These are phyloP conservation scores for Phalaenopsis aphrodite DNA, from an alignment of 106 monocot species.

Conservation along the genomic window DNA sequence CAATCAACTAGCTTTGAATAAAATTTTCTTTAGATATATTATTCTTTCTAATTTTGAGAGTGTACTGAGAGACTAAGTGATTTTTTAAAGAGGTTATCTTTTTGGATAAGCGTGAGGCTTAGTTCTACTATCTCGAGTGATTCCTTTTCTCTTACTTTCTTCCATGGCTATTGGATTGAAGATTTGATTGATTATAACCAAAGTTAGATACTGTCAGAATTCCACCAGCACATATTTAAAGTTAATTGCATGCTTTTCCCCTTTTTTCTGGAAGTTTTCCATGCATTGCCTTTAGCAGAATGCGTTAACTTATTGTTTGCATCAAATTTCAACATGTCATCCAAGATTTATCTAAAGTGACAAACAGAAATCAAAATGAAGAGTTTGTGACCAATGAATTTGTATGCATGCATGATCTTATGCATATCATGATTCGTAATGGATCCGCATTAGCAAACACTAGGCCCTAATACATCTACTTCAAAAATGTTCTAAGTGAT, in stretches of 20 bases:
- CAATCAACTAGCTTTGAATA: neutral
- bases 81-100: neutral
- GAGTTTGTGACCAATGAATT: neutral
- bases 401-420: neutral
- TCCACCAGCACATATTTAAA: neutral
- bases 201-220: neutral
- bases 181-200: neutral
- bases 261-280: neutral
- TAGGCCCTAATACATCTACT: neutral
- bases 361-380: neutral
- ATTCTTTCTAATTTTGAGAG: too few relatives aligned
- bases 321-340: neutral
- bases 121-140: neutral
- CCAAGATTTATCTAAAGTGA: neutral
- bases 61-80: neutral
- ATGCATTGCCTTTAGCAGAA: neutral
- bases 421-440: neutral
- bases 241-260: neutral
- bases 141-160: neutral
- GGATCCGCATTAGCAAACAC: neutral
- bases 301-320: neutral
- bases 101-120: neutral
- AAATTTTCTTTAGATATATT: neutral
- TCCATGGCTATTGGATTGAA: neutral
- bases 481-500: neutral